Evolutionary conservation across 768 basidiomycete genomes (phyloP).

Genomic region (Pleurotus ostreatus): DNA sequence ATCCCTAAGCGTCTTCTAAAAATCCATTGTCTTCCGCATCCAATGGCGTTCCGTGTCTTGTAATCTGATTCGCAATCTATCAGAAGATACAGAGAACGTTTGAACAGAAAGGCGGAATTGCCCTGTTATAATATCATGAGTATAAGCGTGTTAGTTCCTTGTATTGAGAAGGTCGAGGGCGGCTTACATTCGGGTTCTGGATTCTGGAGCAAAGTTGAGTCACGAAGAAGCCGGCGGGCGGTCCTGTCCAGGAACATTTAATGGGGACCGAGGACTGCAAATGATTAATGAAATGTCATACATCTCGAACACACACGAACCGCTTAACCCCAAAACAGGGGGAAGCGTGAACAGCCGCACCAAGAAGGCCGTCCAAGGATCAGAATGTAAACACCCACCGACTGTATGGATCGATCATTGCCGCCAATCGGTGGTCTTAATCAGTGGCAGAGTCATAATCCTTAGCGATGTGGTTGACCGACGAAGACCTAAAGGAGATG

Average conservation of each 20-base stretch:
- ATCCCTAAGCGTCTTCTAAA: too few species aligned
- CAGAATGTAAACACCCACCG: background rate
- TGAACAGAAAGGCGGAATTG: background rate
- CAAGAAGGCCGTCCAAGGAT: background rate
- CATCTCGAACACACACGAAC: background rate
- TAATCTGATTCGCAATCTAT: too few species aligned
- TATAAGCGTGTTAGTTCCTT: background rate
- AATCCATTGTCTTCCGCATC: background rate
- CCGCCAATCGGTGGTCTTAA: background rate
- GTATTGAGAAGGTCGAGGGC: background rate
- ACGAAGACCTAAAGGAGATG: background rate
- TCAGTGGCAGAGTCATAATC: background rate
- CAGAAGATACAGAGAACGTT: background rate
- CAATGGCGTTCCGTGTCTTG: background rate
- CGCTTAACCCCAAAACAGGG: background rate
- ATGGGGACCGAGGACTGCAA: background rate
- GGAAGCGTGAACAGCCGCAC: background rate
- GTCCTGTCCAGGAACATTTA: background rate
- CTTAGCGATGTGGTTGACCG: background rate
- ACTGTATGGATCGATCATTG: background rate
- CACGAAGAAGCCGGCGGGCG: background rate
- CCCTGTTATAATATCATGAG: background rate
- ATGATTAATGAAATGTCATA: background rate
- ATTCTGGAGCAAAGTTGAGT: background rate
- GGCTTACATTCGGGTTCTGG: background rate